Evolutionary conservation across 306 rosid species (phyloP).

Genomic region (Cicer judaicum): DNA sequence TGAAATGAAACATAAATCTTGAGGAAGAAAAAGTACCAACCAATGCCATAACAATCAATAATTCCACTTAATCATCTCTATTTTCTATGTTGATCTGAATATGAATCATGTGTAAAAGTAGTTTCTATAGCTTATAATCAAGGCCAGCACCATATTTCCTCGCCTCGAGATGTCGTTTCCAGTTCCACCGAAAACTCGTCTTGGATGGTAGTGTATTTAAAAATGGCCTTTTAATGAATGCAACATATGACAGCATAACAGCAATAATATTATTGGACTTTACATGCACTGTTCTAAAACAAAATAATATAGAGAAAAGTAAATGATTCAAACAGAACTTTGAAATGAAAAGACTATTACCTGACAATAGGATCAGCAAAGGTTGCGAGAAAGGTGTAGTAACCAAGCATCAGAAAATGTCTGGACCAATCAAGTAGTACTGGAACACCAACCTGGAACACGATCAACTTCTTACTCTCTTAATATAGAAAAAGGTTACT

Average conservation of each 20-base stretch:
- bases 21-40: too few relatives aligned
- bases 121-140: constrained; percentile 65
- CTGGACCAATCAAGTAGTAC: constrained; percentile 88
- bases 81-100: background rate
- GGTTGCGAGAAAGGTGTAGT: constrained; percentile 73
- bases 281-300: constrained; percentile 14
- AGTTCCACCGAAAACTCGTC: constrained; percentile 66
- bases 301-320: background rate
- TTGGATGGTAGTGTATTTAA: constrained; percentile 63
- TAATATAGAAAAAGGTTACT: constrained; percentile 18
- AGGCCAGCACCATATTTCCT: constrained; percentile 98
- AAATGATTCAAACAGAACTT: constrained; percentile 2
- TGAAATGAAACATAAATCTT: too few relatives aligned
- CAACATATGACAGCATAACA: constrained; percentile 32
- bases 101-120: constrained; percentile 3
- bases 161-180: constrained; percentile 82
- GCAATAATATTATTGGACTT: background rate
- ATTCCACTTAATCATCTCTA: background rate
- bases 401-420: constrained; percentile 84
- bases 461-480: constrained; percentile 7
- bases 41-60: constrained; percentile 1
- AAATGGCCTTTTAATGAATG: constrained; percentile 58
- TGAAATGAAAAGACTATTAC: constrained; percentile 46
- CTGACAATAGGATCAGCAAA: constrained; percentile 78
- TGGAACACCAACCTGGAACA: constrained; percentile 78